phyloP scores from a whole-genome alignment of 1,139 yeast species.

The Geotrichum carabidarum region DNA sequence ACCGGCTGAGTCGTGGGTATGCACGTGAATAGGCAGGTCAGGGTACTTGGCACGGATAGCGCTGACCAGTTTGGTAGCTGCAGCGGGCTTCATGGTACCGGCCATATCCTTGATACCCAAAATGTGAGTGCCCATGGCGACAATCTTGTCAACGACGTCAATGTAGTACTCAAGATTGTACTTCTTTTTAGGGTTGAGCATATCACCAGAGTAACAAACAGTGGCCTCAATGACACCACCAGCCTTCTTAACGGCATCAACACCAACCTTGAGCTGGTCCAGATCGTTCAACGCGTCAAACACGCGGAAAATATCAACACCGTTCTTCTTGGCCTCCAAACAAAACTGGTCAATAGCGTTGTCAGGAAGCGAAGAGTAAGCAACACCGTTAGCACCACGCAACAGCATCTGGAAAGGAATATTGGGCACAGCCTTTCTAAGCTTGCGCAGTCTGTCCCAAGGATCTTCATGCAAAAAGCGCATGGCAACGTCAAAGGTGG shows the following conservation, averaged over 20 bases:
- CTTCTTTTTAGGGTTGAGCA: constrained; percentile 91
- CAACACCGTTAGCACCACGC: constrained; percentile 99
- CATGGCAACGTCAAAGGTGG: constrained; percentile 98
- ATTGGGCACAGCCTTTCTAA: constrained; percentile 89
- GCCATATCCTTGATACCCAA: constrained; percentile 99
- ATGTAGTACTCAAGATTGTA: constrained; percentile 89
- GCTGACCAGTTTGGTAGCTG: constrained; percentile 76
- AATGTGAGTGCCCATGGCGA: constrained; percentile 91
- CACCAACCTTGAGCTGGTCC: constrained; percentile 95
- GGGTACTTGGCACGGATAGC: constrained; percentile 84
- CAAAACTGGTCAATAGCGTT: constrained; percentile 98
- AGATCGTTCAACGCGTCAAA: constrained; percentile 95
- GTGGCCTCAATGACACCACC: constrained; percentile 99
- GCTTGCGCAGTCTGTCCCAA: constrained; percentile 88
- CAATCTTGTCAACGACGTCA: constrained; percentile 74
- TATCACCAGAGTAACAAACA: constrained; percentile 97
- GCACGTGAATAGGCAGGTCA: constrained; percentile 92
- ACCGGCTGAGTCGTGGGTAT: constrained; percentile 99
- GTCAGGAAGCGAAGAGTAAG: constrained; percentile 94
- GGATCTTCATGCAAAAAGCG: constrained; percentile 98
- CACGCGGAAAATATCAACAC: constrained; percentile 96
- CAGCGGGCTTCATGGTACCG: constrained; percentile 93
- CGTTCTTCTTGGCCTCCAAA: constrained; percentile 86
- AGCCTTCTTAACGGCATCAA: constrained; percentile 94
- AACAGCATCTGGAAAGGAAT: constrained; percentile 98